phyloP scores from a whole-genome alignment of 225 moss, liverwort and hornwort species.

The Pseudoscleropodium purum region DNA sequence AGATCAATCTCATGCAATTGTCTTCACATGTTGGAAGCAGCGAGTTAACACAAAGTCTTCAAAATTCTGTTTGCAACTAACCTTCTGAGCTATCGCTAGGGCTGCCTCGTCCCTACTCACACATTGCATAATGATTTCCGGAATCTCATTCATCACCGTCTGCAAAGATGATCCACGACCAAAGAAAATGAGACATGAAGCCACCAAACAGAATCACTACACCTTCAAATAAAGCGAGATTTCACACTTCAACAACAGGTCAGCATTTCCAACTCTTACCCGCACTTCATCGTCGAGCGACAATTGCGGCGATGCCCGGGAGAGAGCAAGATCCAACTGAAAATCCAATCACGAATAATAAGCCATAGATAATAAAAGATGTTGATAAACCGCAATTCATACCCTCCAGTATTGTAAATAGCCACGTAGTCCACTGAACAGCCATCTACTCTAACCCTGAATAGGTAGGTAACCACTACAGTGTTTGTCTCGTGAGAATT shows the following conservation, averaged over 20 bases:
- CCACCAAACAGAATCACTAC: not conserved
- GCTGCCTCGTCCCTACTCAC: slow-evolving; percentile 90
- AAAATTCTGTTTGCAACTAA: slow-evolving; percentile 1
- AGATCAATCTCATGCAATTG: not conserved
- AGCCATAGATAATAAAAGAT: not conserved
- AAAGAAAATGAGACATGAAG: not conserved
- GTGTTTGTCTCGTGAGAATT: not conserved
- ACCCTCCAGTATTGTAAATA: not conserved
- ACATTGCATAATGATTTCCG: slow-evolving; percentile 78
- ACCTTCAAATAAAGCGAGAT: not conserved
- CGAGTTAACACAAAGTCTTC: not conserved
- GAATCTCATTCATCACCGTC: slow-evolving; percentile 62
- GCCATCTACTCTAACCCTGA: not conserved
- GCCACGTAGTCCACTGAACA: not conserved
- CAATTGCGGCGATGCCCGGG: slow-evolving; percentile 31
- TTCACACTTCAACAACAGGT: not conserved
- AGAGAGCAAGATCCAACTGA: slow-evolving; percentile 72
- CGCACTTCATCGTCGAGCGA: slow-evolving; percentile 71
- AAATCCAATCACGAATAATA: not conserved
- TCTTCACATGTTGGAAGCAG: not conserved
- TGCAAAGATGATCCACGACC: slow-evolving; percentile 15
- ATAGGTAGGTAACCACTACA: not conserved
- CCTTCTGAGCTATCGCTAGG: slow-evolving; percentile 90
- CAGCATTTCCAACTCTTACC: slow-evolving; percentile 22
- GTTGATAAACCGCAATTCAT: not conserved